These are phyloP conservation scores for Pseudonectria foliicola DNA, from an alignment of 2,329 filamentous ascomycete species.

Conservation along the genomic window DNA sequence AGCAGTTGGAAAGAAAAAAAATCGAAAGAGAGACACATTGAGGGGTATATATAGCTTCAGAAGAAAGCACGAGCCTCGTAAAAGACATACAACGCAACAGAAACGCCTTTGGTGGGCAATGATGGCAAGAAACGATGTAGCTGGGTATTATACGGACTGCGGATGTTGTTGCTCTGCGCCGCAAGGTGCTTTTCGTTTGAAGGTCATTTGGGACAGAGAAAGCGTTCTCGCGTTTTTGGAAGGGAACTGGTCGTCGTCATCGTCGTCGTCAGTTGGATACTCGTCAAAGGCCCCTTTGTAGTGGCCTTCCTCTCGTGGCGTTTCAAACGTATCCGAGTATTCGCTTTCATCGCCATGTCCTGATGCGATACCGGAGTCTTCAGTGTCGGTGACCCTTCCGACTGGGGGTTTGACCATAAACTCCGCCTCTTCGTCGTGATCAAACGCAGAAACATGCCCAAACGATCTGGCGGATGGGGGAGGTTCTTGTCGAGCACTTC, in stretches of 20 bases:
- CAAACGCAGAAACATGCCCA: conserved; percentile 33
- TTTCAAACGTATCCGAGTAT: conserved; percentile 44
- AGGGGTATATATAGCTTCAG: too few relatives aligned
- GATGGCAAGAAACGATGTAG: neutral
- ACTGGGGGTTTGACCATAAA: conserved; percentile 15
- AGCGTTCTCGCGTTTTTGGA: conserved; percentile 56
- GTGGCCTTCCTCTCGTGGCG: conserved; percentile 41
- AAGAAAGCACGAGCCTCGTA: too few relatives aligned
- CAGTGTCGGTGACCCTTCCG: conserved; percentile 18
- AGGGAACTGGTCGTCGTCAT: conserved; percentile 30
- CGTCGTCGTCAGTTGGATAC: conserved; percentile 34
- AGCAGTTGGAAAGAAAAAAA: too few relatives aligned
- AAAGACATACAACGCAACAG: too few relatives aligned
- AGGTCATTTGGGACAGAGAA: conserved; percentile 54
- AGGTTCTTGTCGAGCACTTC: conserved; percentile 19
- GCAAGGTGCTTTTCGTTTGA: conserved; percentile 24
- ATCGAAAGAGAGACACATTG: too few relatives aligned
- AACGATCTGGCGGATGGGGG: conserved; percentile 30
- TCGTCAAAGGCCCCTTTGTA: conserved; percentile 36
- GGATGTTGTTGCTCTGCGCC: conserved; percentile 15
- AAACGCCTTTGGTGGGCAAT: too few relatives aligned
- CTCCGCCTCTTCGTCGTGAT: conserved; percentile 35
- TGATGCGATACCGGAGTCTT: conserved; percentile 31
- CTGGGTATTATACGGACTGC: conserved; percentile 16
- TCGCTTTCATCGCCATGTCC: conserved; percentile 34